Evolutionary conservation across 2,329 filamentous ascomycete species (phyloP).

Genomic region (Peltaster fructicola): DNA sequence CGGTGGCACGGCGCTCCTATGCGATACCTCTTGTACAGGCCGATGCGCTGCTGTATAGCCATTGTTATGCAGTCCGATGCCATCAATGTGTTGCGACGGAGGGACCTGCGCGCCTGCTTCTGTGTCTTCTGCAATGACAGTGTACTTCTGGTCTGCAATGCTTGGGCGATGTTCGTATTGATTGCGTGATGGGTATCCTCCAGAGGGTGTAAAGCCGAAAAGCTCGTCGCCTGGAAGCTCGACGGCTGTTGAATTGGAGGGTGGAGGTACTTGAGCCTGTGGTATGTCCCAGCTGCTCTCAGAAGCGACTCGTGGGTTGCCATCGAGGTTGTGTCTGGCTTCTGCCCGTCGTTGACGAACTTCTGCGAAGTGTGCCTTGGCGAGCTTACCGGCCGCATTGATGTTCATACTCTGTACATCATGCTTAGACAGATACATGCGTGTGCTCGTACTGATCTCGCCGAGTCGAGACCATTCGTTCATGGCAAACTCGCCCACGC

Average conservation of each 20-base stretch:
- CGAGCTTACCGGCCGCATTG: conserved; percentile 61
- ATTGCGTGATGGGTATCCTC: conserved; percentile 25
- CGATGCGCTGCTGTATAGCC: too few species aligned
- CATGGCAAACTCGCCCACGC: conserved; percentile 94
- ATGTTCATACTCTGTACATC: conserved; percentile 63
- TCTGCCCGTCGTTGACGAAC: conserved; percentile 41
- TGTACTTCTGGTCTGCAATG: conserved; percentile 48
- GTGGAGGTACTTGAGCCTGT: conserved; percentile 17
- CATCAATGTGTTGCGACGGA: too few species aligned
- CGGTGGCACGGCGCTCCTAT: too few species aligned
- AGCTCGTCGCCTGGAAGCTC: conserved; percentile 15
- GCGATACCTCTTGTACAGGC: too few species aligned
- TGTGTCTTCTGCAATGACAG: conserved; percentile 42
- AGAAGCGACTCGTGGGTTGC: conserved; percentile 6
- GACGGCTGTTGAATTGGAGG: conserved; percentile 24
- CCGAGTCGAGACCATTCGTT: conserved; percentile 92
- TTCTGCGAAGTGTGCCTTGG: conserved; percentile 66
- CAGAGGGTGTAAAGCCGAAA: conserved; percentile 3
- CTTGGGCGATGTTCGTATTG: conserved; percentile 38
- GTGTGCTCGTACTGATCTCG: conserved; percentile 84
- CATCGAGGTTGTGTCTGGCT: conserved; percentile 9
- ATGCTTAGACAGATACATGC: conserved; percentile 58
- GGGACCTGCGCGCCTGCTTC: too few species aligned
- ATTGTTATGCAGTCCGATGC: too few species aligned
- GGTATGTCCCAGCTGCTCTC: conserved; percentile 17